Evolutionary conservation across 495 filamentous ascomycete species (phyloP), one percentile per base, ranked within the genome.

Genomic region (Penicillium macrosclerotiorum): DNA sequence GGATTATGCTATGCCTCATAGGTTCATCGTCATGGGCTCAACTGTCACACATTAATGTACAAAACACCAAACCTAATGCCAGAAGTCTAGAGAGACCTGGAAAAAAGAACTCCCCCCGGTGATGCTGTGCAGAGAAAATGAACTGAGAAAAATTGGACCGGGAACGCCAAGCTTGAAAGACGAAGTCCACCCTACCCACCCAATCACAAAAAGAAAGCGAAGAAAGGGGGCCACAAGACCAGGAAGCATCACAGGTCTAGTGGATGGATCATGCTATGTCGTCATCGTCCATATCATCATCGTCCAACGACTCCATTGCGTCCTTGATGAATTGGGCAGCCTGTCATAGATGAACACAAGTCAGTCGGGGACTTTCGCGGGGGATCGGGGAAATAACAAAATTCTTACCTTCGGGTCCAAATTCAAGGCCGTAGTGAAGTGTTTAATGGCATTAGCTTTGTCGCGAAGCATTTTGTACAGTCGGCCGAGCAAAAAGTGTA

Each of bases 361-460:
- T 66, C 64, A 59, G 68, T 42, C 33, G 47, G 24, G 24, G 42
- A 34, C 42, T 43, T 36, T 49, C 45, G 47, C 16, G 1, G 20
- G 12, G 3, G n/a, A 43, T 5, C 6, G 8, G n/a, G n/a, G 18
- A 61, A 16, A 14, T 13, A 8, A 20, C 11, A 14, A 29, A 23
- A 34, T 11, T 27, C 69, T 40, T 75, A 94, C 91, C 85, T 96
- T 97, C 20, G 92, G 93, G 75, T 98, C 93, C 57, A 98, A 69
- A 67, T 96, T 96, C 62, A 96, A 64, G 18, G 94, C 93, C 59
- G 88, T 89, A 0, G 93, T 97, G 54, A 93, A 95, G 63, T 95
- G 88, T 54, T 86, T 82, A 40, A 98, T 89, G 29, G 94, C 90
- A 47, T 80, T 76, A 49, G 77, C 78, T 65, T 88, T 92, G 55